These are phyloP conservation scores for Penicillium cosmopolitanum DNA, from an alignment of 495 filamentous ascomycete species.

Conservation along the genomic window DNA sequence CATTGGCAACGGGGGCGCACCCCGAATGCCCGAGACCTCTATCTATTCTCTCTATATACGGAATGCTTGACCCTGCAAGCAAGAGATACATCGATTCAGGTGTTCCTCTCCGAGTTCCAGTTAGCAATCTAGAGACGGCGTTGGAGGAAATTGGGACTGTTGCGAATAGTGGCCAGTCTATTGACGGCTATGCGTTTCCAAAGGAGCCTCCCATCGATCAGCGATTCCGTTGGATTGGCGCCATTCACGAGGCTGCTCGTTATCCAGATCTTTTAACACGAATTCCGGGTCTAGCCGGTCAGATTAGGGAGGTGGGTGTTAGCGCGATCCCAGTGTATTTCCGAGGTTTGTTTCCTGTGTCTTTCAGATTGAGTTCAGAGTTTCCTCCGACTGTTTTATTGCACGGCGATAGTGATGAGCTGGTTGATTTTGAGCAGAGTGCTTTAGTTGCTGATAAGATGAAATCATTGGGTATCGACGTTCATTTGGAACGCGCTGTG, in stretches of 20 bases:
- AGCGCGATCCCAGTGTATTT: neutral
- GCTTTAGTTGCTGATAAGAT: slow-evolving; percentile 3
- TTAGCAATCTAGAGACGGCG: neutral
- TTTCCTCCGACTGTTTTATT: slow-evolving; percentile 15
- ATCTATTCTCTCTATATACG: slow-evolving; percentile 8
- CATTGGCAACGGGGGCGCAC: slow-evolving; percentile 5
- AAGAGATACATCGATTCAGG: slow-evolving; percentile 1
- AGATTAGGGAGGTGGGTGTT: neutral
- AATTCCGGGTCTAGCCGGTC: neutral
- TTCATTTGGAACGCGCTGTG: slow-evolving; percentile 8
- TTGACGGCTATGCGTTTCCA: slow-evolving; percentile 12
- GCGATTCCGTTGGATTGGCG: slow-evolving; percentile 7
- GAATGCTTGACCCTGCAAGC: slow-evolving; percentile 3
- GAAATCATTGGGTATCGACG: slow-evolving; percentile 3
- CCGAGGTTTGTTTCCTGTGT: slow-evolving; percentile 3
- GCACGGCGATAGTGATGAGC: slow-evolving; percentile 10
- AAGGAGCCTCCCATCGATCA: neutral
- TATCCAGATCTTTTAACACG: slow-evolving; percentile 2
- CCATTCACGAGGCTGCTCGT: slow-evolving; percentile 6
- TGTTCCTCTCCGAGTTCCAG: neutral
- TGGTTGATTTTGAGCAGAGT: slow-evolving; percentile 14
- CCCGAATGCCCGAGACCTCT: neutral
- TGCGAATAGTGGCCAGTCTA: neutral
- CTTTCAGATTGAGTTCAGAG: neutral
- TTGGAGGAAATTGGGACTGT: neutral